phyloP scores from a whole-genome alignment of 192 early-diverging fungal species.

The Coemansia sp. region DNA sequence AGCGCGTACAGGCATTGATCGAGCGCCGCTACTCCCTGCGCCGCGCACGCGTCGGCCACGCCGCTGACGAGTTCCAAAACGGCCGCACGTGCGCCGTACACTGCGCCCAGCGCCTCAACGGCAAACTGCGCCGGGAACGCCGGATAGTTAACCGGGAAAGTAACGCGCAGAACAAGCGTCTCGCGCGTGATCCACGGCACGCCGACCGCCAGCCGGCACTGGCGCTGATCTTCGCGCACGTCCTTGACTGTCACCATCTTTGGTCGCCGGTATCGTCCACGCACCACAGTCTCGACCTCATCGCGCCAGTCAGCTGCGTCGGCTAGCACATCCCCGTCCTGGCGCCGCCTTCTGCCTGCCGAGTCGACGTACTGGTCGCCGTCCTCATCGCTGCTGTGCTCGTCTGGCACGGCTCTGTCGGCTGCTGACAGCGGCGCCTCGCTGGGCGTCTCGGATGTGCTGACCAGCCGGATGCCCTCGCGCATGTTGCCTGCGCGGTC shows the following conservation, averaged over 20 bases:
- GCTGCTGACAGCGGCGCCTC: not conserved
- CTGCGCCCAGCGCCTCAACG: constrained; percentile 10
- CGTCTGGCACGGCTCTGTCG: constrained; percentile 4
- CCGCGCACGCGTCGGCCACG: constrained; percentile 21
- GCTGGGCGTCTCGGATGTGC: constrained; percentile 6
- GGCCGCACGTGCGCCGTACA: not conserved
- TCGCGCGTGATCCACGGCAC: constrained; percentile 40
- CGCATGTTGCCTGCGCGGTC: constrained; percentile 13
- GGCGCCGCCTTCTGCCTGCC: not conserved
- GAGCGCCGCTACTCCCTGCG: constrained; percentile 16
- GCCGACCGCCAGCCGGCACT: constrained; percentile 17
- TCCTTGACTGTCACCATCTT: constrained; percentile 11
- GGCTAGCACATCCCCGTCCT: not conserved
- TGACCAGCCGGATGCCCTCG: constrained; percentile 13
- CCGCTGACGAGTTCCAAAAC: constrained; percentile 5
- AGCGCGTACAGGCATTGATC: constrained; percentile 38
- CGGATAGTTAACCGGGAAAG: constrained; percentile 33
- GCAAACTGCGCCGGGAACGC: constrained; percentile 6
- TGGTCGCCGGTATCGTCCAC: constrained; percentile 15
- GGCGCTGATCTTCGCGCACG: constrained; percentile 4
- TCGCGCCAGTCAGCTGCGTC: constrained; percentile 7
- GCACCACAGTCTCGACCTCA: constrained; percentile 11
- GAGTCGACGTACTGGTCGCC: constrained; percentile 11
- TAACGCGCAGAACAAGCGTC: constrained; percentile 12
- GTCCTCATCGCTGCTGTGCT: constrained; percentile 47